Base-by-base conservation (phyloP, 2,329 filamentous ascomycete genomes). In the Fusarium hostae region DNA sequence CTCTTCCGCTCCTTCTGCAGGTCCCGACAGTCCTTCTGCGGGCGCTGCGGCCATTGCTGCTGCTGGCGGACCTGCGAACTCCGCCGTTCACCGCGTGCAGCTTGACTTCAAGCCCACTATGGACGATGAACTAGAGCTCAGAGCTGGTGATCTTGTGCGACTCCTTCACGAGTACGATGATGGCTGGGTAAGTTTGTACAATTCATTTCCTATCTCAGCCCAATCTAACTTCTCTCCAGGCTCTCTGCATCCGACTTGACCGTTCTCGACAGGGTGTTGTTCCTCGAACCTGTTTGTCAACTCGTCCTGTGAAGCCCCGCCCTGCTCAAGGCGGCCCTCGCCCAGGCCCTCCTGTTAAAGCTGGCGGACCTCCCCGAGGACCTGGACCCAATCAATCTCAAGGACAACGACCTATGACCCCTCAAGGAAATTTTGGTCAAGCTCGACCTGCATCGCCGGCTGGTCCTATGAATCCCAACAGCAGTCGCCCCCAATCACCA, bases 151-250 rank as follows among this genome's bases (percentile, higher is more conserved):
- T 70, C 86, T 99, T 52, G 94, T 98, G 55, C 89, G 95, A 71
- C 85, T 99, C 71, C 86, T 98, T 57, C 95, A 98, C 78, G 95
- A 97, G 82, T 99, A 98, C 77, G 96, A 99, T 79, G 96, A 99
- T 82, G 96, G 96, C 77, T 99, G 96, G 96, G 93, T 95, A 88
- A 88, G 92, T 43, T 30, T 12, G 26, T 12, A 13, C 26, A 20
- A 12, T 20, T 13, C 7, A 39, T 20, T 15, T 41, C 39, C 41
- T n/a, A 30, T 26, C 10, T 35, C 12, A 52, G 11, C 48, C 24
- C 44, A 22, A 61, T 73, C 80, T 82, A 80, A 83, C 77, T 74
- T 75, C 76, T 64, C 50, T 65, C 5, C 72, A 95, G 93, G 94
- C 95, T 78, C 93, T 98, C 60, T 98, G 94, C 82, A 92, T 94